A percentile compares a stretch with the other conserved stretches of the same genome.
phyloP scores from a whole-genome alignment of 2,329 filamentous ascomycete species.

The Gaeumannomyces tritici region DNA sequence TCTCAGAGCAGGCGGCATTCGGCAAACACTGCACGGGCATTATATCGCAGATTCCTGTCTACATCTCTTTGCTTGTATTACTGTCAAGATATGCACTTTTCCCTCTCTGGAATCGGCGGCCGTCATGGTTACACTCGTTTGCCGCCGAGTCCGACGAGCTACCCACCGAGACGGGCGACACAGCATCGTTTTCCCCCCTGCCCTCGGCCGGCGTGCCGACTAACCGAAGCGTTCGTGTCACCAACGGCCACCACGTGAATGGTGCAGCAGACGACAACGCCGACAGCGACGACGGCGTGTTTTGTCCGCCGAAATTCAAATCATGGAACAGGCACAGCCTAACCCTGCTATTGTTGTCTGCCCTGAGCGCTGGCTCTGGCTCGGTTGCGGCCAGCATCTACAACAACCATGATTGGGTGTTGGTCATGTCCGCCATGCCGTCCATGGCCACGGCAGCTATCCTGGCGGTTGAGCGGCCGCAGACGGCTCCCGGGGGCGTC shows the following conservation, averaged over 20 bases:
- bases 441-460: slow-evolving; percentile 18
- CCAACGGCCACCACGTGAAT: slow-evolving; percentile 3
- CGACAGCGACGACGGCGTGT: neutral
- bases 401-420: slow-evolving; percentile 15
- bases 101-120: slow-evolving; percentile 20
- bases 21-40: slow-evolving; percentile 20
- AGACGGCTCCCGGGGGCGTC: slow-evolving; percentile 15
- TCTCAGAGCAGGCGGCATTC: slow-evolving; percentile 18
- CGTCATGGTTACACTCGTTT: slow-evolving; percentile 23
- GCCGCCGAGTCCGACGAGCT: slow-evolving; percentile 16
- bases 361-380: slow-evolving; percentile 19
- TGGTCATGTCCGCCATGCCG: slow-evolving; percentile 21
- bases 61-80: slow-evolving; percentile 18
- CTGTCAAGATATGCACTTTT: slow-evolving; percentile 19
- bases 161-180: neutral
- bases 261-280: neutral
- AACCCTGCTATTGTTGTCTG: slow-evolving; percentile 25
- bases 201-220: neutral
- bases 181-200: neutral
- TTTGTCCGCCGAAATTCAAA: slow-evolving; percentile 1
- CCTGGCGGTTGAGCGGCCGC: slow-evolving; percentile 19
- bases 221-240: neutral
- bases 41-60: slow-evolving; percentile 20
- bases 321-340: slow-evolving; percentile 19
- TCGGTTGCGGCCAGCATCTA: slow-evolving; percentile 9